Percentiles rank a stretch among this genome's conserved stretches.
These are phyloP conservation scores for Phytophthora idaei DNA, from an alignment of 352 stramenopile species.

Conservation along the genomic window DNA sequence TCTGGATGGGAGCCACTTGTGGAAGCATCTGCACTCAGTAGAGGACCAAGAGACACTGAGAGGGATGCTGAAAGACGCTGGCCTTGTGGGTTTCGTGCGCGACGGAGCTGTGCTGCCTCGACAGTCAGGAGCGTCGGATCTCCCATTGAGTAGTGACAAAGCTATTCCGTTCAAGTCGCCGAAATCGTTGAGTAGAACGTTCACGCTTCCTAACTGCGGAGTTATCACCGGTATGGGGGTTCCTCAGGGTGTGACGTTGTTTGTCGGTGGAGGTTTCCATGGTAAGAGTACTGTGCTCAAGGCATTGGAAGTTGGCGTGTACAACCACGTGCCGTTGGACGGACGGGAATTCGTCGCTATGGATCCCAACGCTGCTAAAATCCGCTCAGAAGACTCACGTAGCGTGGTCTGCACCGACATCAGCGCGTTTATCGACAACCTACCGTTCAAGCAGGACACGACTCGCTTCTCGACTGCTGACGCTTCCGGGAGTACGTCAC, in stretches of 20 bases:
- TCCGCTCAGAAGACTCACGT: slow-evolving; percentile 95
- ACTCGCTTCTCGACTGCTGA: slow-evolving; percentile 92
- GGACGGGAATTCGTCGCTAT: slow-evolving; percentile 95
- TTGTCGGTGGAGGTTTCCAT: slow-evolving; percentile 98
- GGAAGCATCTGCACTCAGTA: slow-evolving; percentile 89
- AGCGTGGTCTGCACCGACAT: slow-evolving; percentile 92
- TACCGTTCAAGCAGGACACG: slow-evolving; percentile 95
- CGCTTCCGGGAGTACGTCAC: slow-evolving; percentile 96
- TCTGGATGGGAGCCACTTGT: slow-evolving; percentile 72
- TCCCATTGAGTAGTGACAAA: slow-evolving; percentile 44
- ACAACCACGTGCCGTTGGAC: slow-evolving; percentile 96
- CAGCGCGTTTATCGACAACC: slow-evolving; percentile 96
- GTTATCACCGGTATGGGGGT: slow-evolving; percentile 94
- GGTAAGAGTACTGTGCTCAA: slow-evolving; percentile 97
- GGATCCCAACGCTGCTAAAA: slow-evolving; percentile 91
- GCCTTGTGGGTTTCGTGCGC: slow-evolving; percentile 93
- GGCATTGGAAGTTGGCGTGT: slow-evolving; percentile 94
- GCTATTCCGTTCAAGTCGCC: slow-evolving; percentile 89
- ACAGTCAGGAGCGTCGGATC: slow-evolving; percentile 71
- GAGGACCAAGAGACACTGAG: slow-evolving; percentile 94
- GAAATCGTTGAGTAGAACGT: slow-evolving; percentile 73
- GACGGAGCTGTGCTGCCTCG: slow-evolving; percentile 94
- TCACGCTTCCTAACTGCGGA: slow-evolving; percentile 89
- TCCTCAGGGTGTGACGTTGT: slow-evolving; percentile 93
- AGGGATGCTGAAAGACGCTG: slow-evolving; percentile 72